Evolutionary conservation across 139 green algal genomes (phyloP).

Genomic region (Pseudopediastrum boryanum): DNA sequence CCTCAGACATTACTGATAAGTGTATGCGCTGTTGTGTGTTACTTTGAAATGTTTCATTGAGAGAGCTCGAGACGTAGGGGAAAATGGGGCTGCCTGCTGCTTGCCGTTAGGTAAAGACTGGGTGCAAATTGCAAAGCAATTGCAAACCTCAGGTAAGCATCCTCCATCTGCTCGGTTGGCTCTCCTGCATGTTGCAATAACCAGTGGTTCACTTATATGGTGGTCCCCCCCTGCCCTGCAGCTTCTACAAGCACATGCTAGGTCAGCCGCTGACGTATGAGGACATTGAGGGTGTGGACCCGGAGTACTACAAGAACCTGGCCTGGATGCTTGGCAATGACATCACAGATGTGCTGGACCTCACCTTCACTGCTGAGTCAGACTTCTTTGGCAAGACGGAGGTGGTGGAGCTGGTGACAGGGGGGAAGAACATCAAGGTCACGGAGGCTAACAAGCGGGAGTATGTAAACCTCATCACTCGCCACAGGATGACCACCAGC

Average conservation of each 20-base stretch:
- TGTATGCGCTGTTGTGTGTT: too few relatives aligned
- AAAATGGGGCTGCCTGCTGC: too few relatives aligned
- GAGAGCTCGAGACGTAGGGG: too few relatives aligned
- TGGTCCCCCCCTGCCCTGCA: too few relatives aligned
- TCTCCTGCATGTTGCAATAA: too few relatives aligned
- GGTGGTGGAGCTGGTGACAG: constrained; percentile 86
- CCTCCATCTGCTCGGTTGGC: too few relatives aligned
- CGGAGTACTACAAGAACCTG: constrained; percentile 95
- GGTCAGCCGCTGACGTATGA: constrained; percentile 86
- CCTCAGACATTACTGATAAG: too few relatives aligned
- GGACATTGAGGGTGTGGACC: constrained; percentile 98
- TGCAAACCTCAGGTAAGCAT: too few relatives aligned
- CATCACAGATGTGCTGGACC: constrained; percentile 93
- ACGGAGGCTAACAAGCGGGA: constrained; percentile 96
- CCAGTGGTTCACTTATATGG: too few relatives aligned
- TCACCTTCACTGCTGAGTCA: constrained; percentile 92
- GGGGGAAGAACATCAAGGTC: constrained; percentile 70
- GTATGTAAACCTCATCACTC: constrained; percentile 94
- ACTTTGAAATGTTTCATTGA: too few relatives aligned
- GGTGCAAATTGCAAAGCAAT: too few relatives aligned
- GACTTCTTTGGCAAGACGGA: constrained; percentile 89
- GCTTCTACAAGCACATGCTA: constrained; percentile 99
- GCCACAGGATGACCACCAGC: constrained; percentile 94
- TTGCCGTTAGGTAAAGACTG: too few relatives aligned
- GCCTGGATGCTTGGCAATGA: constrained; percentile 95